These are phyloP conservation scores for Pestalotiopsis sp. DNA, from an alignment of 2,329 filamentous ascomycete genomes.

Conservation along the genomic window DNA sequence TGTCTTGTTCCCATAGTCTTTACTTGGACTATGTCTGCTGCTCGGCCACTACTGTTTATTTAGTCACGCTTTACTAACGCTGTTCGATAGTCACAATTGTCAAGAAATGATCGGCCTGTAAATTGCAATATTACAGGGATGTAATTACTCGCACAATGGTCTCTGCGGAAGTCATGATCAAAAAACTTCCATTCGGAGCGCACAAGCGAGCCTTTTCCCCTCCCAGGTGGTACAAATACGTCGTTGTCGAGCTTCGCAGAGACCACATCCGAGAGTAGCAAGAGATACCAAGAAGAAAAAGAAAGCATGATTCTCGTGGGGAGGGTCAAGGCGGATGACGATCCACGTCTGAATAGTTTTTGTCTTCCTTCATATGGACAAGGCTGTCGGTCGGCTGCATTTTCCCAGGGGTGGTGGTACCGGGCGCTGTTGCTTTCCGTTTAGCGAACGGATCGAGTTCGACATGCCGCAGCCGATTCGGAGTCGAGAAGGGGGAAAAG, in stretches of 20 bases:
- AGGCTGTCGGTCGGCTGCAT: constrained; percentile 32
- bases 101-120: constrained; percentile 56
- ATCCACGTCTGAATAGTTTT: constrained; percentile 17
- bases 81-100: constrained; percentile 61
- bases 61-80: neutral
- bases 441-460: constrained; percentile 1
- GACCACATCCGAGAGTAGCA: constrained; percentile 23
- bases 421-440: constrained; percentile 1
- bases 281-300: constrained; percentile 14
- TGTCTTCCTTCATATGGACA: constrained; percentile 26
- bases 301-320: neutral
- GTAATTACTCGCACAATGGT: neutral
- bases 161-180: neutral
- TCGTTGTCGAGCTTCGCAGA: constrained; percentile 21
- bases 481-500: neutral
- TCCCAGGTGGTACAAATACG: constrained; percentile 18
- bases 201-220: neutral
- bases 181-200: neutral
- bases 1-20: constrained; percentile 16
- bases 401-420: neutral
- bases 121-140: neutral
- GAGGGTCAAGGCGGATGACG: constrained; percentile 14
- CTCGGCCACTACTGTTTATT: constrained; percentile 13
- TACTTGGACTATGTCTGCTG: constrained; percentile 23
- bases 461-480: constrained; percentile 1